Evolutionary conservation across 805 yeast species (phyloP).

Genomic region (Ogataea naganishii): DNA sequence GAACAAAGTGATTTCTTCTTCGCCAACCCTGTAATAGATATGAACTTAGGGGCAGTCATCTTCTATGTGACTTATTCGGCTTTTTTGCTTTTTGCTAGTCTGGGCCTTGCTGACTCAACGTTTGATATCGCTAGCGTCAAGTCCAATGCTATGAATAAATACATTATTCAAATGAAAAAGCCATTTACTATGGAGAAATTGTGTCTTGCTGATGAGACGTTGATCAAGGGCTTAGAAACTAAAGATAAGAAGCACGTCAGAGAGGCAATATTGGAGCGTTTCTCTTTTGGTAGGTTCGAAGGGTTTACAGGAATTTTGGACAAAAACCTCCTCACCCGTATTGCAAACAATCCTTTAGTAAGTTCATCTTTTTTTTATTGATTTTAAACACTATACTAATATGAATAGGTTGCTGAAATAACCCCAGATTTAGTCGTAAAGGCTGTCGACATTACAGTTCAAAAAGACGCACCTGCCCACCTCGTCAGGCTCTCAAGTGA

Average conservation of each 20-base stretch:
- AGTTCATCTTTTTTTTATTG: slow-evolving; percentile 1
- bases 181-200: slow-evolving; percentile 40
- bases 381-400: background rate
- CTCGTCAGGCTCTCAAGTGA: slow-evolving; percentile 54
- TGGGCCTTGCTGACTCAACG: background rate
- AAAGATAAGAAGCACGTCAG: background rate
- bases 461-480: slow-evolving; percentile 38
- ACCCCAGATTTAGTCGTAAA: slow-evolving; percentile 57
- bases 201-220: slow-evolving; percentile 32
- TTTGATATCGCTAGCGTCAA: slow-evolving; percentile 1
- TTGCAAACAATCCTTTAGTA: slow-evolving; percentile 44
- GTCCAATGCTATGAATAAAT: slow-evolving; percentile 12
- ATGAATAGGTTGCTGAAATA: slow-evolving; percentile 45
- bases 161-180: slow-evolving; percentile 43
- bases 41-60: slow-evolving; percentile 1
- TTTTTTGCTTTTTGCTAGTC: slow-evolving; percentile 1
- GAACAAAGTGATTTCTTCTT: background rate
- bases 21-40: slow-evolving; percentile 1
- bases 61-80: slow-evolving; percentile 2
- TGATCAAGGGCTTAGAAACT: background rate
- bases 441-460: slow-evolving; percentile 41
- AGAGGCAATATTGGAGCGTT: slow-evolving; percentile 7
- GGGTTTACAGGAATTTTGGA: slow-evolving; percentile 63
- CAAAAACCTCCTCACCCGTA: slow-evolving; percentile 33
- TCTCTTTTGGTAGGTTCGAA: slow-evolving; percentile 58